A percentile compares a stretch with the other conserved stretches of the same genome.
These are phyloP conservation scores for Plasmodium fragile DNA, from an alignment of 169 alveolate species.

Conservation along the genomic window DNA sequence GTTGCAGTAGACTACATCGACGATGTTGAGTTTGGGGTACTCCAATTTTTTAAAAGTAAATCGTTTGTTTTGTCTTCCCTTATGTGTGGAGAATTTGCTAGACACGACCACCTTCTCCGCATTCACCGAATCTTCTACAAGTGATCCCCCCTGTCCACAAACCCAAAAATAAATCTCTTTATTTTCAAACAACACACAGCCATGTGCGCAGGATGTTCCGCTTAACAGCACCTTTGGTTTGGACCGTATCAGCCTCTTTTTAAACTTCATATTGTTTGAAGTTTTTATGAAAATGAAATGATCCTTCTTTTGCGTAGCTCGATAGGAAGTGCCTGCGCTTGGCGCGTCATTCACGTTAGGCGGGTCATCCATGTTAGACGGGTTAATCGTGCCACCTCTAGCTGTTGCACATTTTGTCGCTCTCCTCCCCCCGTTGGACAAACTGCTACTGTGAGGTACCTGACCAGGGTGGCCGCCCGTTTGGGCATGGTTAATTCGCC, in stretches of 20 bases:
- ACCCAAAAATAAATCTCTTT: slow-evolving; percentile 68
- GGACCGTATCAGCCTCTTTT: slow-evolving; percentile 32
- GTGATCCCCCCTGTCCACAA: not conserved
- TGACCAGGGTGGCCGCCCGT: not conserved
- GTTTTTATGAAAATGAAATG: slow-evolving; percentile 28
- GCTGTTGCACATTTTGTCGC: not conserved
- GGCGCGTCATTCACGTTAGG: not conserved
- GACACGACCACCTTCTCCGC: not conserved
- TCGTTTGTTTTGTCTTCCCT: not conserved
- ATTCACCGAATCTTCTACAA: not conserved
- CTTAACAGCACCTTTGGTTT: slow-evolving; percentile 43
- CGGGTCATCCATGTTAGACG: not conserved
- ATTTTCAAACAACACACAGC: slow-evolving; percentile 68
- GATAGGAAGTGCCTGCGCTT: not conserved
- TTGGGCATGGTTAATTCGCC: not conserved
- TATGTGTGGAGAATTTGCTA: not conserved
- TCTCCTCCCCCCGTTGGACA: not conserved
- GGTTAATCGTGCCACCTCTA: not conserved
- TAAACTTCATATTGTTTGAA: slow-evolving; percentile 24
- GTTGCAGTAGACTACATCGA: slow-evolving; percentile 66
- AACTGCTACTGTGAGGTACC: not conserved
- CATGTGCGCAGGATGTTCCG: slow-evolving; percentile 52
- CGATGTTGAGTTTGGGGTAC: slow-evolving; percentile 11
- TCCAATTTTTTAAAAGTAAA: slow-evolving; percentile 29
- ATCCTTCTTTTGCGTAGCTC: not conserved